Conservation (phyloP, 305 asterid genomes). For the Fraxinus platypoda region DNA sequence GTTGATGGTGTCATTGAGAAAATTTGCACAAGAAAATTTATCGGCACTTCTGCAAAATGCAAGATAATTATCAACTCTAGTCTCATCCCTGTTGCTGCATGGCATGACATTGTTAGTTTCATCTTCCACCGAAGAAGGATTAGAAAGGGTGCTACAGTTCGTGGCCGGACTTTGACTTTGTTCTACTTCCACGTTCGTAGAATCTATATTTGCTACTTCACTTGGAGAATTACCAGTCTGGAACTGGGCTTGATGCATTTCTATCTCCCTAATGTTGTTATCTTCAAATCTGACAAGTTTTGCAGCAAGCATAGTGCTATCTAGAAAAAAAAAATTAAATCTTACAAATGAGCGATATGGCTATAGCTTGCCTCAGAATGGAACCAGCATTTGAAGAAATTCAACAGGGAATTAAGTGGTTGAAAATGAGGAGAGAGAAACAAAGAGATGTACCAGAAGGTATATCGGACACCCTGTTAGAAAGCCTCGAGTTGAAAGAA, state of each 20-base stretch:
- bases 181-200: slow-evolving; percentile 46
- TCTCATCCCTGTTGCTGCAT: slow-evolving; percentile 39
- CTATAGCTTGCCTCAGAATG: slow-evolving; percentile 6
- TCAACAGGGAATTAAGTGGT: background rate
- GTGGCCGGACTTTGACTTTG: slow-evolving; percentile 65
- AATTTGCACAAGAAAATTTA: slow-evolving; percentile 33
- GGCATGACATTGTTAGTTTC: slow-evolving; percentile 55
- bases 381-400: slow-evolving; percentile 8
- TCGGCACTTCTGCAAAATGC: slow-evolving; percentile 32
- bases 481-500: slow-evolving; percentile 52
- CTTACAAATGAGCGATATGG: slow-evolving; percentile 4
- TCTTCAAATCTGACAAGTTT: slow-evolving; percentile 59
- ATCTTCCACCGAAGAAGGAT: slow-evolving; percentile 83
- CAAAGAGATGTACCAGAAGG: slow-evolving; percentile 41
- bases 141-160: slow-evolving; percentile 73
- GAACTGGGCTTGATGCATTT: slow-evolving; percentile 8
- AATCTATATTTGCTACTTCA: slow-evolving; percentile 30
- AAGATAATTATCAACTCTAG: slow-evolving; percentile 43
- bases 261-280: slow-evolving; percentile 47
- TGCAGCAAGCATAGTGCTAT: slow-evolving; percentile 34
- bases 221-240: slow-evolving; percentile 22
- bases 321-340: slow-evolving; percentile 36
- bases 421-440: background rate
- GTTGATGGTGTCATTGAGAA: slow-evolving; percentile 15
- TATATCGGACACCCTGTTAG: slow-evolving; percentile 38